Base-by-base conservation (phyloP, 2,329 filamentous ascomycete genomes). In the Niveomyces coronatus region DNA sequence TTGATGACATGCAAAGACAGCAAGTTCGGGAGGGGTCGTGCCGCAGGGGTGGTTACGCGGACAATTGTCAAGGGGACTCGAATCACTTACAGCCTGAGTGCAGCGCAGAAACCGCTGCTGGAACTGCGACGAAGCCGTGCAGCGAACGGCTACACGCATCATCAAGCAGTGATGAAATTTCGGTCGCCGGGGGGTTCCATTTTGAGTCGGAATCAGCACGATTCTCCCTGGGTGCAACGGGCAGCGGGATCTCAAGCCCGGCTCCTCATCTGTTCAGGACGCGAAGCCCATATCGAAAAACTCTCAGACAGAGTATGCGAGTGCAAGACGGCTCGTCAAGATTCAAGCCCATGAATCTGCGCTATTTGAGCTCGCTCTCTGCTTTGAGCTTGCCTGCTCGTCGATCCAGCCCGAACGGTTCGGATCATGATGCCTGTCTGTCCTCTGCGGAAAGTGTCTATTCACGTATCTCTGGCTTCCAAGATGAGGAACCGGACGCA, bases 281-380 rank as follows among this genome's bases (percentile, higher is more conserved):
- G 1, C 57, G 63, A 18, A 78, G 72, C 38, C 71, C 73, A 1
- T 79, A 70, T 45, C 66, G 73, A 3, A 66, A 66, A 18, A 68
- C 66, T 3, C 48, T 78, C 22, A 64, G 61, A 31, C 61, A 64
- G 35, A 67, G 55, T 2, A 71, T 72, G 47, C 56, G 58, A 39
- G 49, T 56, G 4, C 37, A 39, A 14, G 31, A 39, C n/a, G 24
- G 31, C 11, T 39, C 31, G 5, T 39, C 31, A 9, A 2, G 44
- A 51, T 5, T 41, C 47, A 3, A 40, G 56, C 19, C 54, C 52
- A 17, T 60, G 55, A 41, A 35, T 16, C 3, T 38, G 32, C 52
- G 54, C 23, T 66, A 64, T 49, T 50, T 63, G 34, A 55, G 54
- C n/a, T 62, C 63, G 0, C 39, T 67, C 3, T 64, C 63, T 2